phyloP scores from a whole-genome alignment of 2,329 filamentous ascomycete genomes.

The Dendryphion nanum region DNA sequence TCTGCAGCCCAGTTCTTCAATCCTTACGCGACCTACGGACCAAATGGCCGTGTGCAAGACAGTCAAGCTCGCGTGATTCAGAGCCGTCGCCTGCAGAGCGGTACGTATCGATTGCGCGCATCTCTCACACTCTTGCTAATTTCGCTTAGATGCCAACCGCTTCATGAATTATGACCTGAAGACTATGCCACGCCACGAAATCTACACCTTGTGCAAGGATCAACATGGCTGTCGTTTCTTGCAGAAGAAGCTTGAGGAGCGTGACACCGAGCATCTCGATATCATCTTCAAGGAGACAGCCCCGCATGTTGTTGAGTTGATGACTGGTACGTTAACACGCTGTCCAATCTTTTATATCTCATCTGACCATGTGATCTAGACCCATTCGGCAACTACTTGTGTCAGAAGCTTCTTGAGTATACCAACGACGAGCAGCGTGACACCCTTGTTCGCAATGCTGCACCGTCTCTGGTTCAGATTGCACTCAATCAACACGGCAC shows the following conservation, averaged over 20 bases:
- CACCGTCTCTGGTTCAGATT: constrained; percentile 84
- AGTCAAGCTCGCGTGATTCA: constrained; percentile 74
- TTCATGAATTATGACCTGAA: constrained; percentile 83
- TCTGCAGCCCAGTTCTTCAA: constrained; percentile 19
- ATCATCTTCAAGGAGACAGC: constrained; percentile 95
- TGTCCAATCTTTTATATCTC: constrained; percentile 21
- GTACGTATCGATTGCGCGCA: constrained; percentile 51
- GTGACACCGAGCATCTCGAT: constrained; percentile 76
- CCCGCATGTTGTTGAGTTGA: constrained; percentile 90
- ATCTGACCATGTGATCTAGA: too few species aligned
- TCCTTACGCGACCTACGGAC: constrained; percentile 38
- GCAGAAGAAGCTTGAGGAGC: constrained; percentile 95
- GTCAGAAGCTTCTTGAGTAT: constrained; percentile 95
- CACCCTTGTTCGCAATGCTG: constrained; percentile 84
- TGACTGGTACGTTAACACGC: constrained; percentile 72
- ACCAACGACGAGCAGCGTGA: constrained; percentile 95
- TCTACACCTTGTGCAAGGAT: constrained; percentile 92
- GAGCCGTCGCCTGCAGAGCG: constrained; percentile 71
- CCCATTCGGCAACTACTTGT: constrained; percentile 98
- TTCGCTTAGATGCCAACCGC: constrained; percentile 56
- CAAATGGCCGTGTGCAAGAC: constrained; percentile 60
- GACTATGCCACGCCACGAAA: constrained; percentile 69
- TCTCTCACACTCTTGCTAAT: constrained; percentile 7
- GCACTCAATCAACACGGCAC: constrained; percentile 97
- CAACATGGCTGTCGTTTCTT: constrained; percentile 96